phyloP scores from a whole-genome alignment of 2,329 filamentous ascomycete species.

The Exutisphaerella laricina region DNA sequence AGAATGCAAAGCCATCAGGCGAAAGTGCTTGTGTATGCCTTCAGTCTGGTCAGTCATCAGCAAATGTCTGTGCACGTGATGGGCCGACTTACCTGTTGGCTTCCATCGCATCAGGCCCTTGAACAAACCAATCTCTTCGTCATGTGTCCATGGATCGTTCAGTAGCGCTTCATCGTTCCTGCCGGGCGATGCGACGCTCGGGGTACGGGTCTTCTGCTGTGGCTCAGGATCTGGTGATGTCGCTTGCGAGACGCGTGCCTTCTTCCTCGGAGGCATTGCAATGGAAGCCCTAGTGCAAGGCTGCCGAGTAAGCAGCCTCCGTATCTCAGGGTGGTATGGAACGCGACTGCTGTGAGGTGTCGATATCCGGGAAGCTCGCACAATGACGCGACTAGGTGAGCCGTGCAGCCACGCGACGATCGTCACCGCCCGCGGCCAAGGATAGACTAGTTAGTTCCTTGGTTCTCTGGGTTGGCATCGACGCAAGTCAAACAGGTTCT shows the following conservation, averaged over 20 bases:
- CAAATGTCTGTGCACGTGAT: background rate
- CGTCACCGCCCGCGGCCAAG: background rate
- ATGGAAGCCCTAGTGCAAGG: too few relatives aligned
- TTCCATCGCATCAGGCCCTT: constrained; percentile 94
- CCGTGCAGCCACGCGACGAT: background rate
- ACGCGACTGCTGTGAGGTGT: too few relatives aligned
- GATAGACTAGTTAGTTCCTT: too few relatives aligned
- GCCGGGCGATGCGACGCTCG: constrained; percentile 35
- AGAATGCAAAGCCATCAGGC: constrained; percentile 68
- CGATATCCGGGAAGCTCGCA: too few relatives aligned
- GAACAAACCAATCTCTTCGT: constrained; percentile 87
- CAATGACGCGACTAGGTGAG: too few relatives aligned
- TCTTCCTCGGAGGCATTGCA: constrained; percentile 66
- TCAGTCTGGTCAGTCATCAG: constrained; percentile 10
- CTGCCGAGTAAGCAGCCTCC: too few relatives aligned
- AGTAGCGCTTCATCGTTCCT: constrained; percentile 44
- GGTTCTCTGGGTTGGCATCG: background rate
- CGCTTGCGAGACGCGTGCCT: constrained; percentile 51
- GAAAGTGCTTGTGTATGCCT: constrained; percentile 93
- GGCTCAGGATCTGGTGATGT: constrained; percentile 50
- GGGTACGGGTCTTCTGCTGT: constrained; percentile 32
- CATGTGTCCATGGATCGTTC: constrained; percentile 84
- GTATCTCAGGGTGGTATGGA: too few relatives aligned
- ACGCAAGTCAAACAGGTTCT: background rate
- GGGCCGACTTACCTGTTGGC: constrained; percentile 63